phyloP scores from a whole-genome alignment of 768 basidiomycete genomes.

The Rhizopogon sp. region DNA sequence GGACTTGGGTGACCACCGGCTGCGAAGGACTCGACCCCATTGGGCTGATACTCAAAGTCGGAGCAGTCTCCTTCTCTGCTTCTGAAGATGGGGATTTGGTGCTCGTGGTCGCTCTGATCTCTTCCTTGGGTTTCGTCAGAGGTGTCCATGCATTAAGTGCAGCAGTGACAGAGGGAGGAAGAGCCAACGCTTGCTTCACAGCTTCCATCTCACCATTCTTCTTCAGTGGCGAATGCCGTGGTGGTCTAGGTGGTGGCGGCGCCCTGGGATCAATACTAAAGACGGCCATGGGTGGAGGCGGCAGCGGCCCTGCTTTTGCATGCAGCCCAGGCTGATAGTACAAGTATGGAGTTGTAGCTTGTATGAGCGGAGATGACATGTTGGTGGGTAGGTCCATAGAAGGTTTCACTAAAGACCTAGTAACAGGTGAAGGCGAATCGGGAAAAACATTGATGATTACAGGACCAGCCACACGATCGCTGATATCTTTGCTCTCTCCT shows the following conservation, averaged over 20 bases:
- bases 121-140: background rate
- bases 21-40: background rate
- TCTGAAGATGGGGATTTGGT: background rate
- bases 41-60: background rate
- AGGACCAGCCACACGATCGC: constrained; percentile 57
- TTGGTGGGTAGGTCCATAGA: constrained; percentile 17
- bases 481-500: constrained; percentile 56
- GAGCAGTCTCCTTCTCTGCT: background rate
- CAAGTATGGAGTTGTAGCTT: constrained; percentile 37
- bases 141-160: constrained; percentile 23
- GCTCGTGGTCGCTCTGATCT: background rate
- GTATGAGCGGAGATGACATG: constrained; percentile 18
- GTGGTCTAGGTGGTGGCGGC: constrained; percentile 56
- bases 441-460: constrained; percentile 48
- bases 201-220: constrained; percentile 47
- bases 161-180: constrained; percentile 50
- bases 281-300: constrained; percentile 59
- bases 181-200: constrained; percentile 54
- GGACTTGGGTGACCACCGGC: background rate
- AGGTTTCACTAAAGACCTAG: background rate
- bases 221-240: constrained; percentile 53
- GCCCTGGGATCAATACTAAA: constrained; percentile 43
- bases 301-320: constrained; percentile 68
- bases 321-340: constrained; percentile 65
- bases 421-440: constrained; percentile 20